Evolutionary conservation across 306 rosid genomes (phyloP).

Genomic region (Prunus davidiana): DNA sequence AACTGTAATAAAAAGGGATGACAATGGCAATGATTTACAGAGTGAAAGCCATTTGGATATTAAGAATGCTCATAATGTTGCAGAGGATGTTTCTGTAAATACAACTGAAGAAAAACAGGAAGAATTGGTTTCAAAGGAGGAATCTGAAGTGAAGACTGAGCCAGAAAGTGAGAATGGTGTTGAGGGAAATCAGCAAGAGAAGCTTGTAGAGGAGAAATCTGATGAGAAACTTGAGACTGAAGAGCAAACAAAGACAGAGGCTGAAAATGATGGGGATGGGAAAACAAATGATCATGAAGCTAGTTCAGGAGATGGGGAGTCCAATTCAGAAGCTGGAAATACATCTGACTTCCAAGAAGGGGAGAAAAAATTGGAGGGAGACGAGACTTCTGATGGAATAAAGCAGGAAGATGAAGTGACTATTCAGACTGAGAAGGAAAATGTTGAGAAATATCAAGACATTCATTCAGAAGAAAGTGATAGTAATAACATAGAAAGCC

Average conservation of each 20-base stretch:
- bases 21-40: conserved; percentile 23
- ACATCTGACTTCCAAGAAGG: conserved; percentile 12
- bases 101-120: conserved; percentile 18
- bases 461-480: conserved; percentile 24
- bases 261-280: conserved; percentile 12
- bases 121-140: conserved; percentile 12
- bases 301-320: conserved; percentile 19
- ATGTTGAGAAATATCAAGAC: conserved; percentile 25
- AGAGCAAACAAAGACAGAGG: not conserved
- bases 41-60: conserved; percentile 16
- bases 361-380: conserved; percentile 28
- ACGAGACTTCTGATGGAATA: conserved; percentile 26
- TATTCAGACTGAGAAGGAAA: conserved; percentile 42
- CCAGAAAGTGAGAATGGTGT: conserved; percentile 11
- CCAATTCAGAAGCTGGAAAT: conserved; percentile 29
- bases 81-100: conserved; percentile 24
- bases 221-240: conserved; percentile 24
- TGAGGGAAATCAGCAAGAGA: conserved; percentile 34
- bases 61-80: conserved; percentile 14
- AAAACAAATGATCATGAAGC: conserved; percentile 15
- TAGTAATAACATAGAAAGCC: conserved; percentile 27
- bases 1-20: conserved; percentile 33
- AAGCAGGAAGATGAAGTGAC: conserved; percentile 31
- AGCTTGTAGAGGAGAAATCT: conserved; percentile 22
- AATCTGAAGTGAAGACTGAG: conserved; percentile 16